These are phyloP conservation scores for Euphrasia confusa DNA, from an alignment of 257 asterid species.

Conservation along the genomic window DNA sequence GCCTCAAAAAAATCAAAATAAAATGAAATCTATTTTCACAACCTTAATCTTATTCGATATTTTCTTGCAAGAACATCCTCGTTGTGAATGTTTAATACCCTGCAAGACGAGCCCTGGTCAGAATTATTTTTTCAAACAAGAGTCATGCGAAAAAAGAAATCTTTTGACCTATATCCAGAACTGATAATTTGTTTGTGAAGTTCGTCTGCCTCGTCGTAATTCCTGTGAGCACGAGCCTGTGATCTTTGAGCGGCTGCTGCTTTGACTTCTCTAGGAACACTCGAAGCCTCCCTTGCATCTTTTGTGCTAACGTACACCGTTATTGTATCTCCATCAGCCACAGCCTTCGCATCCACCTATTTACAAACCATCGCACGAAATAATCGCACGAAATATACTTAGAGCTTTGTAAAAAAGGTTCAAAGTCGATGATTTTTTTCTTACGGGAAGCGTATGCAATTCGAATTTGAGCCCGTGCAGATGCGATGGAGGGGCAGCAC, in stretches of 20 bases:
- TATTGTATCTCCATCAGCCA: constrained; percentile 93
- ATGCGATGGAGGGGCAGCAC: constrained; percentile 42
- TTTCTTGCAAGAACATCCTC: constrained; percentile 79
- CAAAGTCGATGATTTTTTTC: constrained; percentile 14
- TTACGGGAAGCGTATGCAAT: constrained; percentile 78
- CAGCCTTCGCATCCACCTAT: constrained; percentile 86
- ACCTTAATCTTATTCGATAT: constrained; percentile 89
- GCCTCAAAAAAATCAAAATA: neutral
- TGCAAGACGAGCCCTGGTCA: constrained; percentile 30
- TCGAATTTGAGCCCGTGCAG: constrained; percentile 71
- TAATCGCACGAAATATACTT: too few species aligned
- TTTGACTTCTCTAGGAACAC: constrained; percentile 60
- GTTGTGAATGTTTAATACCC: constrained; percentile 51
- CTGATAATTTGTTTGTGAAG: constrained; percentile 65
- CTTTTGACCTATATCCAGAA: constrained; percentile 64
- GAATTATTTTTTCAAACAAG: neutral
- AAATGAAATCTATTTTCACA: constrained; percentile 6
- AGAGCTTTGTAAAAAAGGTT: neutral
- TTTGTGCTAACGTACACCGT: constrained; percentile 61
- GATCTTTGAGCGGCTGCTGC: constrained; percentile 59
- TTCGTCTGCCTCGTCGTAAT: constrained; percentile 62
- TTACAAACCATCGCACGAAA: constrained; percentile 13
- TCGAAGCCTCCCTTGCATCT: constrained; percentile 62
- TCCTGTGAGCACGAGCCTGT: constrained; percentile 55
- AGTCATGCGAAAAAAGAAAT: too few species aligned